Base-by-base conservation (phyloP, 1,284 basidiomycete genomes). In the Vanrija pseudolonga region DNA sequence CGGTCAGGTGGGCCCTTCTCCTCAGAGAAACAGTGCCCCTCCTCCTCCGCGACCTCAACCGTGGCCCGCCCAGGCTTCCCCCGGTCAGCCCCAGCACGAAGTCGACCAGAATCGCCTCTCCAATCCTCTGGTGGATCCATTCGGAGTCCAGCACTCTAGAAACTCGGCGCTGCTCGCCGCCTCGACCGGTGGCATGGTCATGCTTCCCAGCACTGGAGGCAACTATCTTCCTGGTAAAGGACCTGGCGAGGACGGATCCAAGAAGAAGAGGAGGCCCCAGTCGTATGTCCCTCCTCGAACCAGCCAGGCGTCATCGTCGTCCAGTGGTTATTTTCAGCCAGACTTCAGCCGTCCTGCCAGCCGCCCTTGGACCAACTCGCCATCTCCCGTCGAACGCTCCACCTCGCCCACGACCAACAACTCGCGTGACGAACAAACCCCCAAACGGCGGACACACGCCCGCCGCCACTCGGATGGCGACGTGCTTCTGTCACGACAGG, bases 381-480 rank as follows among this genome's bases (percentile, higher is more conserved):
- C 32, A 1, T 32, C 32, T 32, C 32, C 32, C 1, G 32, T 32
- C 2, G 32, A 32, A 32, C 11, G 12, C 14, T 32, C 32, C 2
- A 12, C 32, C 12, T 32, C 32, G 32, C 32, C 32, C 12, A 32
- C 32, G 15, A 7, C 39, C 26, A 26, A 17, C 38, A 18, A 19
- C 11, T 8, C 43, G 28, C 15, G 12, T 8, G 19, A 14, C 20
- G 9, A 4, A 23, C 22, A 61, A 57, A 3, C 62, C 57, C n/a
- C 50, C 50, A 14, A 32, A 36, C 3, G 38, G 46, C 17, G 11
- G 11, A 3, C 57, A 7, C 66, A 66, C 45, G 63, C 55, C 2
- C 60, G 70, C 24, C 61, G 60, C 28, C 59, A 73, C 22, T 74
- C 72, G 9, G 75, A 77, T 36, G 75, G 74, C 2, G 70, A 69